A percentile compares a stretch with the other conserved stretches of the same genome.
Conservation (phyloP, 1,284 basidiomycete genomes). For the Sanghuangporus baumii region DNA sequence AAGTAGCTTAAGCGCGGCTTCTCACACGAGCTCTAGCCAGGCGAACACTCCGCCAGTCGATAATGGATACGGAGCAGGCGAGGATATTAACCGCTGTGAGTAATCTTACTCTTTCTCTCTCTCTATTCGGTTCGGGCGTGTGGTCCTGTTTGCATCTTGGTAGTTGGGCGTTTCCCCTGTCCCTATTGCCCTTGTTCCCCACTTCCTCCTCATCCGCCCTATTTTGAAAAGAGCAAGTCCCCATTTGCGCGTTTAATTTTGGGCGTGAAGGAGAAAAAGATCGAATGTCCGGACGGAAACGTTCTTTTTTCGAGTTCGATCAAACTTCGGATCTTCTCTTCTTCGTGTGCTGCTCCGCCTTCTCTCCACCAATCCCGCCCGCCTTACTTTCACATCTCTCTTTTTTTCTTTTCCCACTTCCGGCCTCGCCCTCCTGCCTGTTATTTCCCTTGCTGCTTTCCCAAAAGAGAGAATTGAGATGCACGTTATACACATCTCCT, state of each 20-base stretch:
- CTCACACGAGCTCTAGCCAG: constrained; percentile 66
- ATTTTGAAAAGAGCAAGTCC: constrained; percentile 17
- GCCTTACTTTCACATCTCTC: constrained; percentile 12
- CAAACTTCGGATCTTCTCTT: constrained; percentile 6
- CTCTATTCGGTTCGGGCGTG: constrained; percentile 11
- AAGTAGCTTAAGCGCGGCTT: constrained; percentile 64
- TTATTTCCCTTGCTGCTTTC: background rate
- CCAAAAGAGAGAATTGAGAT: constrained; percentile 6
- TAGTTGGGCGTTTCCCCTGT: constrained; percentile 17
- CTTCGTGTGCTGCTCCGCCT: constrained; percentile 14
- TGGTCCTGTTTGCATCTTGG: background rate
- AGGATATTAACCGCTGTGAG: constrained; percentile 78
- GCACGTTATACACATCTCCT: background rate
- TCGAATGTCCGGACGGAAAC: constrained; percentile 6
- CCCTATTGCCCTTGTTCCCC: constrained; percentile 26
- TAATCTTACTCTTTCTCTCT: constrained; percentile 25
- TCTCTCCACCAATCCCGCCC: constrained; percentile 23
- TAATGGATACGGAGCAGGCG: constrained; percentile 38
- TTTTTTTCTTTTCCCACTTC: background rate
- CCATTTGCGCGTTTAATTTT: background rate
- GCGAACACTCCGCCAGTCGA: constrained; percentile 74
- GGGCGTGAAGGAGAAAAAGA: constrained; percentile 7
- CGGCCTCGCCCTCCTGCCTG: no score
- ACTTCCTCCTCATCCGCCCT: constrained; percentile 30
- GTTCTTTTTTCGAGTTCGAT: constrained; percentile 1